Evolutionary conservation across 2,329 filamentous ascomycete genomes (phyloP).

Genomic region (Ascocoryne sarcoides): DNA sequence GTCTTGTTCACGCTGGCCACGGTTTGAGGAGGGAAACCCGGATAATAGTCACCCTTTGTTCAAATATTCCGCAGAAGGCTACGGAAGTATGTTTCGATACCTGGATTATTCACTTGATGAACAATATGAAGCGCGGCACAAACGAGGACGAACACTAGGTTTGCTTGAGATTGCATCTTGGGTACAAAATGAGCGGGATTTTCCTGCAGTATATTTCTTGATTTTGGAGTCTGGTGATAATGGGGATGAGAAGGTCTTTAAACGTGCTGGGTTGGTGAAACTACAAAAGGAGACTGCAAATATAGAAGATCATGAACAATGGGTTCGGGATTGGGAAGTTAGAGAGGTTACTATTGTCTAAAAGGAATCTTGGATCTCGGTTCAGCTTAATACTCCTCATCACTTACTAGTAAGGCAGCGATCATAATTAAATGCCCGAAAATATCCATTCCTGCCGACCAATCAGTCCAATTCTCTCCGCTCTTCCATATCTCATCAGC

Average conservation of each 20-base stretch:
- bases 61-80: too few relatives aligned
- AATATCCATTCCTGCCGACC: slow-evolving; percentile 38
- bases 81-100: slow-evolving; percentile 9
- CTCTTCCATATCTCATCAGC: slow-evolving; percentile 8
- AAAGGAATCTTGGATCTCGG: too few relatives aligned
- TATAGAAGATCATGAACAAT: slow-evolving; percentile 1
- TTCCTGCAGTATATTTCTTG: slow-evolving; percentile 4
- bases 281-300: too few relatives aligned
- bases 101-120: slow-evolving; percentile 2
- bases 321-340: slow-evolving; percentile 6
- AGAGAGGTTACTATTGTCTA: too few relatives aligned
- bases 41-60: too few relatives aligned
- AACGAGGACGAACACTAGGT: slow-evolving; percentile 5
- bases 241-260: slow-evolving; percentile 6
- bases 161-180: slow-evolving; percentile 7
- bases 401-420: slow-evolving; percentile 31
- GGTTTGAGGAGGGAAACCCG: slow-evolving; percentile 4
- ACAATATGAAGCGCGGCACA: slow-evolving; percentile 1
- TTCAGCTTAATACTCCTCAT: too few relatives aligned
- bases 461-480: slow-evolving; percentile 34
- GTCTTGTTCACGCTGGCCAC: not conserved
- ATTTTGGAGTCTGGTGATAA: slow-evolving; percentile 7
- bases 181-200: slow-evolving; percentile 2
- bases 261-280: slow-evolving; percentile 6
- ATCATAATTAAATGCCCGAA: slow-evolving; percentile 38